These are phyloP conservation scores for Pisolithus albus DNA, from an alignment of 768 basidiomycete genomes.

Conservation along the genomic window DNA sequence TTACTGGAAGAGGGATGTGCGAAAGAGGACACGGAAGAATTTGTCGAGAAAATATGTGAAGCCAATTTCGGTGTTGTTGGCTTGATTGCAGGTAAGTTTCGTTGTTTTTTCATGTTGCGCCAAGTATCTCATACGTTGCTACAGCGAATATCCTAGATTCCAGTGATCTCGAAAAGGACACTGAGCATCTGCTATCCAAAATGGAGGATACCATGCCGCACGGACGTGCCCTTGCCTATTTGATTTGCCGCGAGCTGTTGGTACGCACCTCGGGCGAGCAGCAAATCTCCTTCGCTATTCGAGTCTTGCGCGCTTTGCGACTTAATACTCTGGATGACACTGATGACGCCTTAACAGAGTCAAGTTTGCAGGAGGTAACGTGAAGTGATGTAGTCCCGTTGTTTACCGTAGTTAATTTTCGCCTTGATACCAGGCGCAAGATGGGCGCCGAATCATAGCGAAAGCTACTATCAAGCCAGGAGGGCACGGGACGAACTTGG, in stretches of 20 bases:
- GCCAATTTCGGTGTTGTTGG: slow-evolving; percentile 50
- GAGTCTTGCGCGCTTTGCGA: slow-evolving; percentile 41
- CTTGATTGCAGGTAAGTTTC: slow-evolving; percentile 57
- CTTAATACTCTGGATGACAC: slow-evolving; percentile 40
- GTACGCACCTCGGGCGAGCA: slow-evolving; percentile 48
- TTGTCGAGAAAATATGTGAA: slow-evolving; percentile 39
- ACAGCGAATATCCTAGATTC: slow-evolving; percentile 63
- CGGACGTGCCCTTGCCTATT: slow-evolving; percentile 49
- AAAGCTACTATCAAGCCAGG: slow-evolving; percentile 54
- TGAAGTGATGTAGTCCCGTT: background rate
- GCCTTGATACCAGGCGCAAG: slow-evolving; percentile 33
- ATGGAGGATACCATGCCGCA: slow-evolving; percentile 45
- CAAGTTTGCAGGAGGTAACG: slow-evolving; percentile 25
- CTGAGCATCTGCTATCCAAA: slow-evolving; percentile 45
- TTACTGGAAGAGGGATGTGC: slow-evolving; percentile 19
- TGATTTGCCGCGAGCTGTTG: slow-evolving; percentile 60
- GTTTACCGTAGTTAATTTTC: background rate
- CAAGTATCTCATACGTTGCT: slow-evolving; percentile 1
- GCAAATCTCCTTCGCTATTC: slow-evolving; percentile 48
- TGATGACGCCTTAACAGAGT: slow-evolving; percentile 21
- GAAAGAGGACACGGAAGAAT: slow-evolving; percentile 23
- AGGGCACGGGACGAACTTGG: slow-evolving; percentile 46
- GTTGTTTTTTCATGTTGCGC: background rate
- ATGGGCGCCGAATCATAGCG: slow-evolving; percentile 39
- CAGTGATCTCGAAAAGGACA: slow-evolving; percentile 34